Evolutionary conservation across 2,329 filamentous ascomycete species (phyloP), one percentile per base, ranked within the genome.

Genomic region (Fusarium staphyleae): DNA sequence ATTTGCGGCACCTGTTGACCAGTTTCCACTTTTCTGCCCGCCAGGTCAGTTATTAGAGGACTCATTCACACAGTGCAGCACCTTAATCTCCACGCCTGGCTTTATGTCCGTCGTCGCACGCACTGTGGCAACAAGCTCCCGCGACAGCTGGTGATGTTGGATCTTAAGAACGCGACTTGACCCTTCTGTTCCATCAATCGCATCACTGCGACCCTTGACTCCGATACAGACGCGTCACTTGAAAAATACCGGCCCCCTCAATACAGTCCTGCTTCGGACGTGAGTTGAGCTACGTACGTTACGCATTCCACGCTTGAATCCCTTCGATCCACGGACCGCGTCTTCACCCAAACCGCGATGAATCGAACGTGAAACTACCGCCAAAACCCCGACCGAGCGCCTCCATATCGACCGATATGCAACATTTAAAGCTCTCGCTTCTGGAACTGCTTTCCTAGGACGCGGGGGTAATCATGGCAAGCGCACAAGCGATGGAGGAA

Each of bases 401-500:
- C 30, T 14, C 48, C 16, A 48, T 29, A 48, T 40, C 54, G 52
- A 66, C 36, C 62, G 73, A 72, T 62, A 75, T 74, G 72, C 69
- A 55, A 60, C 53, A 19, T 48, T 36, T 45, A 63, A 46, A 43
- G n/a, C 34, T 43, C 33, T 49, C 28, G 45, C 46, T 33, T 53
- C 48, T 49, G 50, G 44, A 39, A 18, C 41, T 54, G 47, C 52
- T 51, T 60, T 60, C 55, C 57, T 52, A 53, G 56, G 60, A 66
- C 62, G 63, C 61, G 63, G 59, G 58, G 59, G 63, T 64, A 63
- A 72, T 60, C 39, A 83, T 83, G 79, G 71, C 77, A 45, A 82
- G 77, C 63, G 76, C 78, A 48, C 81, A 82, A 65, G 74, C 78
- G 42, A 83, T 82, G 73, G 78, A 84, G 67, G 81, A 85, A 53